A percentile compares a stretch with the other conserved stretches of the same genome.
phyloP scores from a whole-genome alignment of 768 basidiomycete genomes.

The Collybia mongolica region DNA sequence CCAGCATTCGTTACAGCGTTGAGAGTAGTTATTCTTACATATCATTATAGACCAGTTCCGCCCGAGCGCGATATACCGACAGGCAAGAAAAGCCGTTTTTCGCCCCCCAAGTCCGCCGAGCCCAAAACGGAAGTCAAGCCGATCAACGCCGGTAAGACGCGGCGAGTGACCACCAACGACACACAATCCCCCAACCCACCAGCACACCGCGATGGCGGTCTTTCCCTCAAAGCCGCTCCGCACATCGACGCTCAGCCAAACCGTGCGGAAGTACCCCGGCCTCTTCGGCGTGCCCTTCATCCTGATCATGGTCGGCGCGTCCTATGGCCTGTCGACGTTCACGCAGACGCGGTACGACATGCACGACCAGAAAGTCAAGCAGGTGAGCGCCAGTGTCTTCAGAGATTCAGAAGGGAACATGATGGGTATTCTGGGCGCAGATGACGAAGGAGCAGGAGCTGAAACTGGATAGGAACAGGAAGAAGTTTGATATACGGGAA shows the following conservation, averaged over 20 bases:
- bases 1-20: too few relatives aligned
- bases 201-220: conserved; percentile 36
- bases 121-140: too few relatives aligned
- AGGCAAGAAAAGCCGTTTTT: too few relatives aligned
- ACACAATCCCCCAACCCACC: too few relatives aligned
- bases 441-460: conserved; percentile 79
- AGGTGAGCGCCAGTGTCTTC: conserved; percentile 37
- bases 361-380: conserved; percentile 75
- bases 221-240: conserved; percentile 52
- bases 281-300: conserved; percentile 89
- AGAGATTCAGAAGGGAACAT: not conserved
- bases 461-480: conserved; percentile 63
- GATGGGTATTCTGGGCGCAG: conserved; percentile 25
- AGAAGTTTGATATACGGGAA: conserved; percentile 89
- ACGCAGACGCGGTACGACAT: conserved; percentile 92
- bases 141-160: too few relatives aligned
- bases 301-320: conserved; percentile 80
- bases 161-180: too few relatives aligned
- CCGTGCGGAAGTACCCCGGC: conserved; percentile 59
- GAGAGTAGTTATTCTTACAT: too few relatives aligned
- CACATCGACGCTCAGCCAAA: conserved; percentile 34
- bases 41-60: too few relatives aligned
- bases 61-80: too few relatives aligned
- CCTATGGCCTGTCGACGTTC: conserved; percentile 78
- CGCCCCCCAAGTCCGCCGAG: too few relatives aligned